phyloP scores from a whole-genome alignment of 352 stramenopile genomes.

The Phytophthora sojae region DNA sequence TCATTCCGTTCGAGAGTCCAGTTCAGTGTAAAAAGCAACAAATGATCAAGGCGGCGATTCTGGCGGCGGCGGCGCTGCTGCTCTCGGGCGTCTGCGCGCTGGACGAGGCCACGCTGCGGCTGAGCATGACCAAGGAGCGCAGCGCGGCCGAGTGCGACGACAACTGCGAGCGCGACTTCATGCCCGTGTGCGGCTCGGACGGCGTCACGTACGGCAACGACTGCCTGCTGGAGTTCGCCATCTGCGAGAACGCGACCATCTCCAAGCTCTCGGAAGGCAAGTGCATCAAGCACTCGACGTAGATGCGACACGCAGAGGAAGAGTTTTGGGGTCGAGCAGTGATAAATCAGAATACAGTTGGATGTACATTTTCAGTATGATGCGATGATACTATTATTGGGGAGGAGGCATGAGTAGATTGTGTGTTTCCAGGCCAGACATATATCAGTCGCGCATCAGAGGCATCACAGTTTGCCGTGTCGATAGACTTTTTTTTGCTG shows the following conservation, averaged over 20 bases:
- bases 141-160: slow-evolving; percentile 42
- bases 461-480: too few species aligned
- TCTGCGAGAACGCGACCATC: slow-evolving; percentile 43
- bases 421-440: too few species aligned
- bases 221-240: slow-evolving; percentile 57
- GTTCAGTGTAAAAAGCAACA: too few species aligned
- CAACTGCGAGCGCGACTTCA: slow-evolving; percentile 47
- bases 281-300: slow-evolving; percentile 30
- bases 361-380: not conserved
- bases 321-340: not conserved
- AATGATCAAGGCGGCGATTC: slow-evolving; percentile 19
- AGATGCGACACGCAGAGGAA: not conserved
- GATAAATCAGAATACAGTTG: slow-evolving; percentile 1
- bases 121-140: not conserved
- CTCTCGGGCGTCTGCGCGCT: slow-evolving; percentile 12
- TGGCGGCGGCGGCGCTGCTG: slow-evolving; percentile 13
- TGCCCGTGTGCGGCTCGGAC: slow-evolving; percentile 67
- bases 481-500: too few species aligned
- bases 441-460: too few species aligned
- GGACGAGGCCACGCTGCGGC: slow-evolving; percentile 21
- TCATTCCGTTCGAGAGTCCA: too few species aligned
- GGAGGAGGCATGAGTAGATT: too few species aligned
- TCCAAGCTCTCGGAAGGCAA: slow-evolving; percentile 41
- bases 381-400: too few species aligned
- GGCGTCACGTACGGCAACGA: slow-evolving; percentile 64